Percentiles rank a stretch among this genome's conserved stretches.
These are phyloP conservation scores for Neoarthrinium moseri DNA, from an alignment of 2,329 filamentous ascomycete genomes.

Conservation along the genomic window DNA sequence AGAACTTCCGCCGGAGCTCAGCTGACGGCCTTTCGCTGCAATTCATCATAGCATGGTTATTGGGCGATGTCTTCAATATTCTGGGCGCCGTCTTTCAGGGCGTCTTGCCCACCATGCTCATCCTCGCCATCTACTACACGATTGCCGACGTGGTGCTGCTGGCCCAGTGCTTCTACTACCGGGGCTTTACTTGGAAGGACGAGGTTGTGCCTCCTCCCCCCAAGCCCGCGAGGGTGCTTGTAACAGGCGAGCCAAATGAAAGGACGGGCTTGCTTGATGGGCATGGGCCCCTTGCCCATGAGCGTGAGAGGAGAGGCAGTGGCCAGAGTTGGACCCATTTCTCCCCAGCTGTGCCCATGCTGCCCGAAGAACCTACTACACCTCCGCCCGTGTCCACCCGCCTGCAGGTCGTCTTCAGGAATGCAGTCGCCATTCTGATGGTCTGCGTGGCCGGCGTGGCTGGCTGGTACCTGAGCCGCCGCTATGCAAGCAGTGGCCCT, in stretches of 20 bases:
- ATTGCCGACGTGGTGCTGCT: slow-evolving; percentile 87
- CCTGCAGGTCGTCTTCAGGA: slow-evolving; percentile 66
- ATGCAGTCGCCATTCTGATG: slow-evolving; percentile 71
- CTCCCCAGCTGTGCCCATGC: slow-evolving; percentile 80
- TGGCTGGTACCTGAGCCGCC: slow-evolving; percentile 77
- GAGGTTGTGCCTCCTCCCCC: slow-evolving; percentile 41
- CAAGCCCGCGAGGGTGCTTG: slow-evolving; percentile 35
- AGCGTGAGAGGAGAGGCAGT: slow-evolving; percentile 47
- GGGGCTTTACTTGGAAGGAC: slow-evolving; percentile 71
- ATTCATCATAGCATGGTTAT: slow-evolving; percentile 90
- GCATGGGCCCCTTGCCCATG: slow-evolving; percentile 37
- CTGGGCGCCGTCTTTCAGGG: slow-evolving; percentile 88
- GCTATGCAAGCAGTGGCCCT: slow-evolving; percentile 36
- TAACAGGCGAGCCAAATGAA: slow-evolving; percentile 45
- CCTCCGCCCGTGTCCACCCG: slow-evolving; percentile 46
- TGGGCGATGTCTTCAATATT: slow-evolving; percentile 96
- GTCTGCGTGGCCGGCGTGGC: slow-evolving; percentile 80
- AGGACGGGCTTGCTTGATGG: slow-evolving; percentile 49
- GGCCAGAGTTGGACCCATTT: slow-evolving; percentile 64
- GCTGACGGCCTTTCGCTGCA: slow-evolving; percentile 87
- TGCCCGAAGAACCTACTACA: slow-evolving; percentile 45
- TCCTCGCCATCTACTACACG: slow-evolving; percentile 92
- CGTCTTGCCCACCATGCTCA: slow-evolving; percentile 91
- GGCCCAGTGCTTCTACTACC: slow-evolving; percentile 92
- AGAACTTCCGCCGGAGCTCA: slow-evolving; percentile 83